phyloP scores from a whole-genome alignment of 179 eudicot species.

The Silene vulgaris region DNA sequence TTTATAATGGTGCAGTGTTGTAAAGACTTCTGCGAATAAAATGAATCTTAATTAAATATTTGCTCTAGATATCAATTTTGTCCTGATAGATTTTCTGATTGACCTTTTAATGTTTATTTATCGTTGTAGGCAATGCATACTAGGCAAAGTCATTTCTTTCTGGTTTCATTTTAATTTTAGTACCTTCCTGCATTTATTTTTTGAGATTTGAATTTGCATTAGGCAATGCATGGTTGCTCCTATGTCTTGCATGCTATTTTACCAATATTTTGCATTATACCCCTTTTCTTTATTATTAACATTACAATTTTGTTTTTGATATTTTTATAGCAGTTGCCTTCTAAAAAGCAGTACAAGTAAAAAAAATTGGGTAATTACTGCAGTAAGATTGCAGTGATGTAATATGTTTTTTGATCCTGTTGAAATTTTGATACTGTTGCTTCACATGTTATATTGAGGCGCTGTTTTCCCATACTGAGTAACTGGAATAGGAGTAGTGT shows the following conservation, averaged over 20 bases:
- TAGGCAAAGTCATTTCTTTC: neutral
- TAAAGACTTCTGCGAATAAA: neutral
- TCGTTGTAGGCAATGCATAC: neutral
- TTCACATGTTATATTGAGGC: neutral
- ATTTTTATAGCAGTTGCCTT: neutral
- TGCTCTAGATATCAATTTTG: constrained; percentile 4
- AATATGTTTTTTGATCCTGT: neutral
- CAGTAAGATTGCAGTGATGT: neutral
- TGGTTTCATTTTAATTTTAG: neutral
- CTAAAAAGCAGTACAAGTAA: neutral
- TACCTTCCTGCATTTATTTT: neutral
- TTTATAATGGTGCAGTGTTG: neutral
- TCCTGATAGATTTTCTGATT: neutral
- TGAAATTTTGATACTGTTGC: constrained; percentile 4
- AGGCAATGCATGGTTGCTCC: neutral
- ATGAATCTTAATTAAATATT: neutral
- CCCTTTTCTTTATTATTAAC: neutral
- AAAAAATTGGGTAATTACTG: neutral
- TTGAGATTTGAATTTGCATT: neutral
- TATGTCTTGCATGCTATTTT: neutral
- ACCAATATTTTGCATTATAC: neutral
- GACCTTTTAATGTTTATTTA: neutral
- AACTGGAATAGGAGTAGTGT: neutral
- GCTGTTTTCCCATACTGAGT: neutral
- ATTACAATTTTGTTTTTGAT: neutral